Conservation (phyloP, 1,284 basidiomycete species). For the Inonotus obliquus region DNA sequence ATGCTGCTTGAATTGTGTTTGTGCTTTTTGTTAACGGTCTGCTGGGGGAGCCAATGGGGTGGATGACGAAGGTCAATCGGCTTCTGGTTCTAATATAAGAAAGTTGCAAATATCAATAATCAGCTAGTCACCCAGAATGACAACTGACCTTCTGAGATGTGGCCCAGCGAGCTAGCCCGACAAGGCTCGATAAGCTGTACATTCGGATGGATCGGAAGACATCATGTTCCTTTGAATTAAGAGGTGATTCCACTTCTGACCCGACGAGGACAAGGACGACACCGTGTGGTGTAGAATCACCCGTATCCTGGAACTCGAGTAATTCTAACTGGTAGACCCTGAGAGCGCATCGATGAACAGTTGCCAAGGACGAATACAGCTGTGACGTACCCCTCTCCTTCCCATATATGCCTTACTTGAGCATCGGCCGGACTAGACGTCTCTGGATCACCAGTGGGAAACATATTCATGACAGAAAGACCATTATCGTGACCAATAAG, state of each 20-base stretch:
- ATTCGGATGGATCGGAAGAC: slow-evolving; percentile 56
- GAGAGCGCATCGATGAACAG: slow-evolving; percentile 16
- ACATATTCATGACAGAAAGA: slow-evolving; percentile 74
- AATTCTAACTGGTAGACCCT: slow-evolving; percentile 74
- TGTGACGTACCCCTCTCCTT: slow-evolving; percentile 61
- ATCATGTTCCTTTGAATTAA: slow-evolving; percentile 46
- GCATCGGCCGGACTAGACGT: slow-evolving; percentile 58
- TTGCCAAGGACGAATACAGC: slow-evolving; percentile 1
- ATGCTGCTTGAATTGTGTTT: slow-evolving; percentile 49
- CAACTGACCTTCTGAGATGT: slow-evolving; percentile 54
- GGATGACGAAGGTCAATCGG: slow-evolving; percentile 57
- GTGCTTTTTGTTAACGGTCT: slow-evolving; percentile 49
- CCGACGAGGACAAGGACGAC: slow-evolving; percentile 72
- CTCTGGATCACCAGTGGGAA: slow-evolving; percentile 50
- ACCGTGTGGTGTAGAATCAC: slow-evolving; percentile 59
- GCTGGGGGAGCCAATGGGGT: slow-evolving; percentile 46
- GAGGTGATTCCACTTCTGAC: slow-evolving; percentile 44
- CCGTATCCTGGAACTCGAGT: slow-evolving; percentile 59
- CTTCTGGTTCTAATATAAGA: slow-evolving; percentile 41
- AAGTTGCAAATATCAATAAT: slow-evolving; percentile 12
- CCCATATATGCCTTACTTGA: slow-evolving; percentile 60
- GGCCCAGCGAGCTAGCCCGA: slow-evolving; percentile 69
- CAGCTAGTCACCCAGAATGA: slow-evolving; percentile 12
- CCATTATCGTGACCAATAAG: slow-evolving; percentile 74
- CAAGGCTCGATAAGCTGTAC: slow-evolving; percentile 73